These are phyloP conservation scores for Ogataea parapolymorpha DNA, from an alignment of 805 yeast species.

Conservation along the genomic window DNA sequence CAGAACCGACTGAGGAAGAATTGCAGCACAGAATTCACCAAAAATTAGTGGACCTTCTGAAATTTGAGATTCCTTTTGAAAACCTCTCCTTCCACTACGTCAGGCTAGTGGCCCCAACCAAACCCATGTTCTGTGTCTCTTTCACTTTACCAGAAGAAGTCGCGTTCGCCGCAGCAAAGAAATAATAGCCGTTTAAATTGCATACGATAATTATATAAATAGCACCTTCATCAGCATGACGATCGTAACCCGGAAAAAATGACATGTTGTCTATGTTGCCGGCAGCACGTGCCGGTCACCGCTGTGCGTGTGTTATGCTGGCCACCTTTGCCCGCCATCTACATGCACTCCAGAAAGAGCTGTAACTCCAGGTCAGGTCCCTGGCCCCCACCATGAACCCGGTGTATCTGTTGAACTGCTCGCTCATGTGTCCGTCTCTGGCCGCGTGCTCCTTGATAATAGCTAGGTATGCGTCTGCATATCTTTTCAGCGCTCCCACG, in stretches of 20 bases:
- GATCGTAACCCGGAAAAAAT: conserved; percentile 6
- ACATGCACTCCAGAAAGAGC: conserved; percentile 67
- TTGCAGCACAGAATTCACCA: conserved; percentile 61
- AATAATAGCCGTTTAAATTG: neutral
- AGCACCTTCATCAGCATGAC: neutral
- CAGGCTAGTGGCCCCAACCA: conserved; percentile 93
- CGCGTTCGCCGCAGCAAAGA: conserved; percentile 39
- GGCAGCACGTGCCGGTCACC: neutral
- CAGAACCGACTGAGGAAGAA: conserved; percentile 68
- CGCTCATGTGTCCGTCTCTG: conserved; percentile 72
- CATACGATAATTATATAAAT: conserved; percentile 6
- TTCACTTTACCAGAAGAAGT: conserved; percentile 69
- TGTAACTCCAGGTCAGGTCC: conserved; percentile 88
- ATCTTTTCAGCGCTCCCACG: conserved; percentile 44
- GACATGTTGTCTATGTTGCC: neutral
- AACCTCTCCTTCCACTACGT: conserved; percentile 71
- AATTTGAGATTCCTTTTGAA: conserved; percentile 45
- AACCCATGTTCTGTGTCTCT: conserved; percentile 90
- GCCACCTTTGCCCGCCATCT: conserved; percentile 55
- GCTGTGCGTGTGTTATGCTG: conserved; percentile 17
- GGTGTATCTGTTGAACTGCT: conserved; percentile 76
- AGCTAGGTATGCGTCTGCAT: conserved; percentile 65
- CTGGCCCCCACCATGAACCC: conserved; percentile 89
- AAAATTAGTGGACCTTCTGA: conserved; percentile 47
- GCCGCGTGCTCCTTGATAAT: conserved; percentile 59